Evolutionary conservation across 257 asterid genomes (phyloP).

Genomic region (Solanum rostratum): DNA sequence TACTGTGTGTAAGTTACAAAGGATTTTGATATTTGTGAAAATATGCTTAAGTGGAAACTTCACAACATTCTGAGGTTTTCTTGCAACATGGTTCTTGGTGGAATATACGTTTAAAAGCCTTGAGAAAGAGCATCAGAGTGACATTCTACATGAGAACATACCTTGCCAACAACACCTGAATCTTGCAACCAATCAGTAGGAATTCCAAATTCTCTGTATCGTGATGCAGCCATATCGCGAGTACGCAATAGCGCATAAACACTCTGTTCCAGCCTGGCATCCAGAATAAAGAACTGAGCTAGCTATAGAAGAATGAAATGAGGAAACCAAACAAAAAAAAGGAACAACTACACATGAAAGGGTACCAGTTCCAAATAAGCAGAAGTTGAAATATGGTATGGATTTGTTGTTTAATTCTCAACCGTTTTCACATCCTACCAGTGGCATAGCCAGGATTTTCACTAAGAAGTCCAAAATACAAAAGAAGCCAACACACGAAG

Average conservation of each 20-base stretch:
- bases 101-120: background rate
- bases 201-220: conserved; percentile 84
- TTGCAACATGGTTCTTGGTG: background rate
- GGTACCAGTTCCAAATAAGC: background rate
- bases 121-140: background rate
- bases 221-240: conserved; percentile 84
- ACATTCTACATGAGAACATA: conserved; percentile 9
- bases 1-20: background rate
- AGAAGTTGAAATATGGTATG: background rate
- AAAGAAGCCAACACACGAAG: background rate
- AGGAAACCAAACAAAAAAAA: background rate
- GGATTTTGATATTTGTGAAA: background rate
- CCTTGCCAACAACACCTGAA: conserved; percentile 94
- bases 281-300: background rate
- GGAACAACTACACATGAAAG: background rate
- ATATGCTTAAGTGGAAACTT: background rate
- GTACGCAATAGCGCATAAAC: conserved; percentile 79
- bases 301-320: background rate
- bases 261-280: conserved; percentile 74
- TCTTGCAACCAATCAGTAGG: conserved; percentile 90
- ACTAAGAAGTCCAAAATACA: background rate
- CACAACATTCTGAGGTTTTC: background rate
- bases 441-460: background rate
- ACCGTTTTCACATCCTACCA: background rate
- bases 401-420: background rate